Conservation (phyloP, 768 basidiomycete species). For the Pleurotus tuoliensis region DNA sequence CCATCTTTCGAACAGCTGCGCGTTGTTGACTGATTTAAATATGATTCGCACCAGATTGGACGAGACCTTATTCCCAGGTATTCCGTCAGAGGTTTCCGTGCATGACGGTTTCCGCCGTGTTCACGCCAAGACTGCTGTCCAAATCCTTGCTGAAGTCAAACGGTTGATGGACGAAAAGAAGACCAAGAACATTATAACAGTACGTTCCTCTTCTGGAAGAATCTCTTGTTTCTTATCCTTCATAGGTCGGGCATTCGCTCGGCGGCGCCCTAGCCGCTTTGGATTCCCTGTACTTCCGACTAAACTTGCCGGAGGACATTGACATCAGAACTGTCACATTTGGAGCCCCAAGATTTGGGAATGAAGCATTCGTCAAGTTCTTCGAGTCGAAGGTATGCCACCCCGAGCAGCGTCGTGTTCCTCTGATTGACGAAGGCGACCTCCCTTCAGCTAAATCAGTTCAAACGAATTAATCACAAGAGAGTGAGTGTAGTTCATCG, state of each 20-base stretch:
- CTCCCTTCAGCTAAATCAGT: slow-evolving; percentile 17
- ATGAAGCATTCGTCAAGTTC: slow-evolving; percentile 30
- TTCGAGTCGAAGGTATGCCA: slow-evolving; percentile 32
- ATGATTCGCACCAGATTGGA: slow-evolving; percentile 34
- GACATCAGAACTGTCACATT: slow-evolving; percentile 30
- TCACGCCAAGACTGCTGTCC: slow-evolving; percentile 31
- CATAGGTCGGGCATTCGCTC: slow-evolving; percentile 35
- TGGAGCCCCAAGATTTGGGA: slow-evolving; percentile 38
- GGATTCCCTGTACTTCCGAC: slow-evolving; percentile 31
- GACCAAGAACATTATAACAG: background rate
- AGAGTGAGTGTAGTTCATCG: slow-evolving; percentile 12
- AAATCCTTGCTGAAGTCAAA: slow-evolving; percentile 40
- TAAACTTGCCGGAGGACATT: slow-evolving; percentile 29
- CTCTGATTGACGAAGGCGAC: background rate
- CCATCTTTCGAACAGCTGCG: slow-evolving; percentile 24
- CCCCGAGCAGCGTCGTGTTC: background rate
- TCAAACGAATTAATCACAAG: slow-evolving; percentile 23
- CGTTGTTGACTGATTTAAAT: slow-evolving; percentile 45
- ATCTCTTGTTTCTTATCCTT: background rate
- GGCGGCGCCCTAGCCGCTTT: slow-evolving; percentile 41
- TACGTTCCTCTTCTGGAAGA: background rate
- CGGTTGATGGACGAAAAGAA: slow-evolving; percentile 32
- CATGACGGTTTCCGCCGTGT: slow-evolving; percentile 49
- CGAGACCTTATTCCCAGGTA: slow-evolving; percentile 45
- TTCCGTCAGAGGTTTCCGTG: slow-evolving; percentile 34